Evolutionary conservation across 2,329 filamentous ascomycete species (phyloP).

Genomic region (Cladosporium sp.): DNA sequence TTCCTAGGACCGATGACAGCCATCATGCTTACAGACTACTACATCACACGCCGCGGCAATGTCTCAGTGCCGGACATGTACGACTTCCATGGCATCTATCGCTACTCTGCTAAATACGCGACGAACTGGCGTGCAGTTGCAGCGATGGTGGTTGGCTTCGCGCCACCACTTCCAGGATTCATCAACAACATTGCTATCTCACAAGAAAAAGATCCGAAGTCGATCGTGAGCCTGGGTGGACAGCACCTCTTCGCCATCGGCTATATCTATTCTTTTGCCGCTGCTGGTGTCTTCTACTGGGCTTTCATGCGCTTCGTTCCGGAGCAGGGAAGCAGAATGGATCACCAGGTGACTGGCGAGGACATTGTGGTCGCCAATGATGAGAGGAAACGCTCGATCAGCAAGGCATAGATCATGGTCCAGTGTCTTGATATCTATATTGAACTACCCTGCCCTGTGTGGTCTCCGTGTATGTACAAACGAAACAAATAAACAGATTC

Average conservation of each 20-base stretch:
- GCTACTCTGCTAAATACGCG: slow-evolving; percentile 48
- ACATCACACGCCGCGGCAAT: slow-evolving; percentile 52
- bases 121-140: slow-evolving; percentile 61
- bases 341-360: slow-evolving; percentile 69
- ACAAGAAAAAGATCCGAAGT: not conserved
- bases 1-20: slow-evolving; percentile 65
- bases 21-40: slow-evolving; percentile 58
- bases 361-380: slow-evolving; percentile 48
- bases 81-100: slow-evolving; percentile 50
- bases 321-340: slow-evolving; percentile 83
- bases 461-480: not conserved
- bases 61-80: slow-evolving; percentile 56
- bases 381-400: slow-evolving; percentile 28
- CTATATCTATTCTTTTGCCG: slow-evolving; percentile 40
- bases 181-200: slow-evolving; percentile 42
- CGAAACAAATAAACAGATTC: not conserved
- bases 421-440: not conserved
- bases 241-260: slow-evolving; percentile 35
- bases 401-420: not conserved
- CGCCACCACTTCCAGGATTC: slow-evolving; percentile 58
- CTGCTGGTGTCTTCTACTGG: slow-evolving; percentile 39
- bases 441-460: not conserved
- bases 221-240: not conserved
- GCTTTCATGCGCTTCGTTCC: slow-evolving; percentile 37
- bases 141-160: slow-evolving; percentile 58